These are phyloP conservation scores for Circinella minor DNA, from an alignment of 371 early-diverging fungal species.

Conservation along the genomic window DNA sequence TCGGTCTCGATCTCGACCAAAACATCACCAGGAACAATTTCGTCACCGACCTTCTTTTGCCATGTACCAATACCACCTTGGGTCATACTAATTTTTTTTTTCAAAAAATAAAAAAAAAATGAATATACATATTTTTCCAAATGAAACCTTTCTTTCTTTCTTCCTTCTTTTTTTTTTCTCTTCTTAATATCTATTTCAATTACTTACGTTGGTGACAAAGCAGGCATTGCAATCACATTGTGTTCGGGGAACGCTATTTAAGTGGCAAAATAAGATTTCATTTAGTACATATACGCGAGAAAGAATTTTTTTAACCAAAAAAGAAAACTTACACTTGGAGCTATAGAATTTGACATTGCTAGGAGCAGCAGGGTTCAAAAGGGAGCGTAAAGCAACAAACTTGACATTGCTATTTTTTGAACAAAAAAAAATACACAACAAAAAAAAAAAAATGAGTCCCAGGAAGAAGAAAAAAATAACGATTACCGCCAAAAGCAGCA, in stretches of 20 bases:
- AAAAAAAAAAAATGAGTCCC: not conserved
- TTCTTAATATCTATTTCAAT: not conserved
- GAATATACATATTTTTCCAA: no score
- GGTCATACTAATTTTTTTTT: conserved; percentile 74
- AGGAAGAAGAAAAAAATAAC: no score
- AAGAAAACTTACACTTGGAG: conserved; percentile 59
- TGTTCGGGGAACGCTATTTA: conserved; percentile 82
- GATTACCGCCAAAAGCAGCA: no score
- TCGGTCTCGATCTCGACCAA: conserved; percentile 98
- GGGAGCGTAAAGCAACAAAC: conserved; percentile 54
- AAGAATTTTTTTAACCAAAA: not conserved
- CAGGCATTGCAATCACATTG: conserved; percentile 95
- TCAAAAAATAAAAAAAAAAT: no score
- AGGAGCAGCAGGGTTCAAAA: conserved; percentile 29
- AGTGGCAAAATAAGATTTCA: conserved; percentile 2
- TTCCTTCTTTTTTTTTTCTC: no score
- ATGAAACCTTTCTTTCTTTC: no score
- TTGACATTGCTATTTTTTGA: conserved; percentile 36
- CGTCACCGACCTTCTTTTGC: conserved; percentile 96
- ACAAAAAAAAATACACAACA: not conserved
- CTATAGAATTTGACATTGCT: conserved; percentile 58
- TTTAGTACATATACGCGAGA: not conserved
- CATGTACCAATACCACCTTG: conserved; percentile 95
- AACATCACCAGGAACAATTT: conserved; percentile 93
- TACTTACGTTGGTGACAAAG: conserved; percentile 93